Conservation (phyloP, 768 basidiomycete species). For the Termitomyces sp. region DNA sequence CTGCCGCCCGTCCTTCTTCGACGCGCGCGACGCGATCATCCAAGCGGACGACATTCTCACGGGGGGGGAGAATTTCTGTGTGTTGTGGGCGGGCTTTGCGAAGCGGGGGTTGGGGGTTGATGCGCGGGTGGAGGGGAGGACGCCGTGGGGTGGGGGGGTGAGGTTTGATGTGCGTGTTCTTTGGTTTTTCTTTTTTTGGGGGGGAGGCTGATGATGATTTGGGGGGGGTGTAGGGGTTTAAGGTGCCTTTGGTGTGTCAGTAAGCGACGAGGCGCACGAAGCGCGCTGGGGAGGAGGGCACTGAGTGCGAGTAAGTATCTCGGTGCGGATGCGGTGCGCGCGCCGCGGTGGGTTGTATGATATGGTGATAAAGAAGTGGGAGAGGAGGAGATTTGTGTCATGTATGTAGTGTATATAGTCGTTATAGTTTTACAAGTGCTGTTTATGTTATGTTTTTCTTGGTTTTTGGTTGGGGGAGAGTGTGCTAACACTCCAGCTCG, state of each 20-base stretch:
- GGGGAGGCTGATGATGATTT: background rate
- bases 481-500: too few relatives aligned
- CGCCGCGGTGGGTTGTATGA: too few relatives aligned
- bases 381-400: too few relatives aligned
- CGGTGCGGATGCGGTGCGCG: too few relatives aligned
- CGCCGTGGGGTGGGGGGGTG: constrained; percentile 93
- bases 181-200: background rate
- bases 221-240: background rate
- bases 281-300: too few relatives aligned
- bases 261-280: too few relatives aligned
- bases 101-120: constrained; percentile 76
- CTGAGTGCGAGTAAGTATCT: too few relatives aligned
- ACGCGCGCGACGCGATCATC: constrained; percentile 86
- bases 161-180: constrained; percentile 50
- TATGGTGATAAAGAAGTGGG: too few relatives aligned
- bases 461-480: too few relatives aligned
- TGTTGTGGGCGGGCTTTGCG: constrained; percentile 82
- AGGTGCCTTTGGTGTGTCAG: background rate
- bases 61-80: constrained; percentile 89
- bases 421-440: too few relatives aligned
- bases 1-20: constrained; percentile 87
- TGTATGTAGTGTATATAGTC: too few relatives aligned
- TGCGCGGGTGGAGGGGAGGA: constrained; percentile 66
- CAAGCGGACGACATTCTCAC: constrained; percentile 89
- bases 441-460: too few relatives aligned